Conservation (phyloP, 352 stramenopile species). For the Phytophthora palmivora region DNA sequence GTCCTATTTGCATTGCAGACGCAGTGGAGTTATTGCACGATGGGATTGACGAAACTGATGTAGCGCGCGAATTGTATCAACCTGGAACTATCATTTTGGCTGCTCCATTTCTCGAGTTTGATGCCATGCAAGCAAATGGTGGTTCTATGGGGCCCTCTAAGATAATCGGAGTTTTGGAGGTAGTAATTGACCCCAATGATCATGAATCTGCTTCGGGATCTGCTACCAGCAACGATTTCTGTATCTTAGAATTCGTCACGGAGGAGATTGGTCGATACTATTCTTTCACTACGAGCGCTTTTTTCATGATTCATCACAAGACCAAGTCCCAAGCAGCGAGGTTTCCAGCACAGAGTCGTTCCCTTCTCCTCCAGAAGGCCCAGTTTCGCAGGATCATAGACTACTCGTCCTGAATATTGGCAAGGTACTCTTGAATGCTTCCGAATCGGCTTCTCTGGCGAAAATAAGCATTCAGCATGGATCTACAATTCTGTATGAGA, state of each 20-base stretch:
- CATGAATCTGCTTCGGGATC: slow-evolving; percentile 9
- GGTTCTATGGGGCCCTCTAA: slow-evolving; percentile 26
- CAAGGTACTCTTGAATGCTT: slow-evolving; percentile 18
- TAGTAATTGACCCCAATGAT: slow-evolving; percentile 50
- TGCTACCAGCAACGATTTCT: slow-evolving; percentile 65
- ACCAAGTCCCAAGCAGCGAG: neutral
- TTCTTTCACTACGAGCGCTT: slow-evolving; percentile 82
- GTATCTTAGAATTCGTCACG: slow-evolving; percentile 68
- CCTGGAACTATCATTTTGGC: slow-evolving; percentile 53
- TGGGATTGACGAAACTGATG: slow-evolving; percentile 26
- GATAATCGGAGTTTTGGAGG: slow-evolving; percentile 70
- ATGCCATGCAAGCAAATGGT: slow-evolving; percentile 26
- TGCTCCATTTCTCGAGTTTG: slow-evolving; percentile 44
- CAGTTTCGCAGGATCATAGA: slow-evolving; percentile 35
- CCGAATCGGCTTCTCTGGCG: slow-evolving; percentile 24
- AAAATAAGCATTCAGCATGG: slow-evolving; percentile 45
- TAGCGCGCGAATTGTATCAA: slow-evolving; percentile 48
- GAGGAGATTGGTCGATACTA: slow-evolving; percentile 76
- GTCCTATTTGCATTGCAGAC: slow-evolving; percentile 35
- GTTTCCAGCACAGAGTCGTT: slow-evolving; percentile 31
- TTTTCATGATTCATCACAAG: slow-evolving; percentile 44
- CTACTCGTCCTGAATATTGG: slow-evolving; percentile 35
- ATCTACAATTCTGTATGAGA: slow-evolving; percentile 38
- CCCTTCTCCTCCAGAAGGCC: slow-evolving; percentile 38
- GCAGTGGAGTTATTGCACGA: slow-evolving; percentile 22